Evolutionary conservation across 176 grass and related monocot species (phyloP), one percentile per base, ranked within the genome.

Genomic region (Triticum dicoccoides): DNA sequence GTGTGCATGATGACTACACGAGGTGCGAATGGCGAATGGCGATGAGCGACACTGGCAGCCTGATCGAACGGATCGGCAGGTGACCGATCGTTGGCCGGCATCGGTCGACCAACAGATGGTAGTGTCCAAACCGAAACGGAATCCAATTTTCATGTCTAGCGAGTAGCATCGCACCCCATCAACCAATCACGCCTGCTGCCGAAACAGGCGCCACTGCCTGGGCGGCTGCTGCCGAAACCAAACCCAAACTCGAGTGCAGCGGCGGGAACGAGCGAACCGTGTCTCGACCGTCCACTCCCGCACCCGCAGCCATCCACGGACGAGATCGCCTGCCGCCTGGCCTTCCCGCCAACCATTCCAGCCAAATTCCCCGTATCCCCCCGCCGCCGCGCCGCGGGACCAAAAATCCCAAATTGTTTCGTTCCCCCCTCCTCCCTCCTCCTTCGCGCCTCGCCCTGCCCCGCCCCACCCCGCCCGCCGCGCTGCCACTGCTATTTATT

Each of bases 321-420:
- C 45, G 25, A 51, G 45, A 76, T 76, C 73, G 5, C 14, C 73
- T 11, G 44, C 15, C 14, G 45, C 45, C 13, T 18, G 73, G 7
- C 47, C 47, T 77, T 77, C 73, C 73, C 73, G 73, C 73, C 73
- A 77, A 54, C 4, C 27, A 3, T 77, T 77, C 54, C 73, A 56
- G 9, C 73, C 15, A 76, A 76, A 45, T 51, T 76, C 42, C 71
- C 71, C 39, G 5, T 6, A 25, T 5, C 21, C 35, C 41, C 23
- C 72, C 38, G 41, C 72, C 72, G 13, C 72, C 73, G 44, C 73
- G 47, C 73, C 27, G 45, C 73, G 27, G 25, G 0, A 33, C 47
- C 47, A 1, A 77, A 77, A 56, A 71, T 33, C 73, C 44, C 73
- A 30, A 76, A 51, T 30, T 30, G 24, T 76, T 76, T 76, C 24